Conservation (phyloP, 495 filamentous ascomycete genomes). For the Penicillium malachiteum region DNA sequence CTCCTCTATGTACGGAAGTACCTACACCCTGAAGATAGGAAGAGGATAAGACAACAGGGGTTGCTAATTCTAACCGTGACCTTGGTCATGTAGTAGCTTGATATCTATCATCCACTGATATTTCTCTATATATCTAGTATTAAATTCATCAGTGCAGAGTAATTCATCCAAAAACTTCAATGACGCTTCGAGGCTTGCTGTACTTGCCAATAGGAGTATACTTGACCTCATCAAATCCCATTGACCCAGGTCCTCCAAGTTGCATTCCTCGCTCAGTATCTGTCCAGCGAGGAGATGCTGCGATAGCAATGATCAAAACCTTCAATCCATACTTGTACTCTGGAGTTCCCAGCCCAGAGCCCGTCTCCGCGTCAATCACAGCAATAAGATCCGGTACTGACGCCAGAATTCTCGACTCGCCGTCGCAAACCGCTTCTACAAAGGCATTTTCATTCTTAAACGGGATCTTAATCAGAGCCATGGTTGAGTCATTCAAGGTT, state of each 20-base stretch:
- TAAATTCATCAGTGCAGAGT: not conserved
- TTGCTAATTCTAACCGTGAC: too few species aligned
- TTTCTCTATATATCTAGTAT: not conserved
- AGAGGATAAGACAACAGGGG: too few species aligned
- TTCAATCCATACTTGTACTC: slow-evolving; percentile 61
- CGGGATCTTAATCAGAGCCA: slow-evolving; percentile 36
- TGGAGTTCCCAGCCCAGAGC: slow-evolving; percentile 58
- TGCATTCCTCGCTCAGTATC: slow-evolving; percentile 33
- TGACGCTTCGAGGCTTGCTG: slow-evolving; percentile 31
- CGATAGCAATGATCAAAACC: slow-evolving; percentile 56
- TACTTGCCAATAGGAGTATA: slow-evolving; percentile 33
- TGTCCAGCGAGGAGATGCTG: slow-evolving; percentile 57
- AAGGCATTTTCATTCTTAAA: slow-evolving; percentile 68
- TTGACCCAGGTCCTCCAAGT: slow-evolving; percentile 30
- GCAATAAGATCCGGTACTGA: slow-evolving; percentile 62
- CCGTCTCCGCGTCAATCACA: slow-evolving; percentile 59
- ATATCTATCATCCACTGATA: too few species aligned
- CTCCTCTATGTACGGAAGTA: too few species aligned
- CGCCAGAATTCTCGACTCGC: slow-evolving; percentile 48
- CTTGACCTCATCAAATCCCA: slow-evolving; percentile 33
- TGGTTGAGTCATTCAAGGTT: slow-evolving; percentile 50
- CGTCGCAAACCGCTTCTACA: slow-evolving; percentile 38
- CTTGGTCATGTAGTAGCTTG: too few species aligned
- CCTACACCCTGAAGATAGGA: too few species aligned
- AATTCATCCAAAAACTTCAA: slow-evolving; percentile 25